Conservation (phyloP, 2,329 filamentous ascomycete species). For the Daldinia sp. region DNA sequence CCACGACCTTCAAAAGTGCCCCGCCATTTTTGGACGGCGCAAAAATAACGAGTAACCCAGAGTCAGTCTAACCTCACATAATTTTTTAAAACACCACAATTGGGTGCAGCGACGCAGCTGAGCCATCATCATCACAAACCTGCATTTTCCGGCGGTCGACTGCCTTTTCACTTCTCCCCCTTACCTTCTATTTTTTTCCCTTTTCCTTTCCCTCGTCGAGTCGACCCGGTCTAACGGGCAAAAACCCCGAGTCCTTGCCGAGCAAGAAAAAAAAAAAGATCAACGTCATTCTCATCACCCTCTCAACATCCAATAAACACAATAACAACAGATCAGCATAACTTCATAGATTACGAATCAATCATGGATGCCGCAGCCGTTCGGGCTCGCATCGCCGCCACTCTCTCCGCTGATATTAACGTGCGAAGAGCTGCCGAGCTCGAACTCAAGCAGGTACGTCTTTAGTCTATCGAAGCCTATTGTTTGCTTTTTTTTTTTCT, state of each 20-base stretch:
- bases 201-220: conserved; percentile 20
- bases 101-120: conserved; percentile 38
- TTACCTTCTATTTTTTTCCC: background rate
- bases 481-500: conserved; percentile 27
- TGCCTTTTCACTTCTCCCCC: conserved; percentile 3
- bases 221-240: conserved; percentile 37
- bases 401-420: conserved; percentile 79
- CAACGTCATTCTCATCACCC: conserved; percentile 32
- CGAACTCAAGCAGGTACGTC: conserved; percentile 82
- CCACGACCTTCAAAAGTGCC: conserved; percentile 33
- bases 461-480: conserved; percentile 18
- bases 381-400: conserved; percentile 81
- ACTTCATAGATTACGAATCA: conserved; percentile 10
- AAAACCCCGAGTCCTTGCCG: conserved; percentile 31
- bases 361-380: conserved; percentile 81
- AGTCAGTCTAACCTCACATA: conserved; percentile 38
- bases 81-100: conserved; percentile 41
- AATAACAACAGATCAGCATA: conserved; percentile 18
- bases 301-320: conserved; percentile 27
- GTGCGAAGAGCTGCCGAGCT: conserved; percentile 81
- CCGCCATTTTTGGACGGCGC: conserved; percentile 42
- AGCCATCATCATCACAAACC: conserved; percentile 37
- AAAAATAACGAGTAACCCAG: conserved; percentile 42
- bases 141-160: conserved; percentile 29
- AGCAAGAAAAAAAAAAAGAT: conserved; percentile 12